Base-by-base conservation (phyloP, 768 basidiomycete species). In the Rhizopogon vesiculosus region DNA sequence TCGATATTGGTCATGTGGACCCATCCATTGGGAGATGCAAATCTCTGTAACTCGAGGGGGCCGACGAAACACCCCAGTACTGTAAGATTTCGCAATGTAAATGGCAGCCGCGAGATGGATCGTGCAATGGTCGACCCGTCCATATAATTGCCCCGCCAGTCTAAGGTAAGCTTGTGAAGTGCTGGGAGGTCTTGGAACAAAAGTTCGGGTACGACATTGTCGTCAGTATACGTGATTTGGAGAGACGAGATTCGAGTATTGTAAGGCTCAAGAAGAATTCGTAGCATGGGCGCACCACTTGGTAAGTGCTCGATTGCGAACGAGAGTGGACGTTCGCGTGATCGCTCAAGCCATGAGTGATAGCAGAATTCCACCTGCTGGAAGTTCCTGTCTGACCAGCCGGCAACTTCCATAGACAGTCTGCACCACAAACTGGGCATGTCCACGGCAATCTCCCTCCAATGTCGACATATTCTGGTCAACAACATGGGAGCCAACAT, bases 341-440 rank as follows among this genome's bases (percentile, higher is more conserved):
- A 53, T n/a, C 65, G 59, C 4, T 62, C 16, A 16, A 40, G 16
- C 39, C 15, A 40, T 0, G 39, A 40, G 39, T 16, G 50, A 35
- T 64, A 66, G 43, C 51, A 52, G 28, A 56, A 61, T 25, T n/a
- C 55, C 9, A 19, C 54, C 45, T 42, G 55, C 56, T 40, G 45
- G 64, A 29, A 54, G 55, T 13, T 43, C 48, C 38, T 38, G 39
- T 15, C 44, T 44, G 10, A 51, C 56, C 38, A 59, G 53, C 15
- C 58, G 50, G 40, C 31, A 31, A 39, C 39, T 15, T 15, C 39
- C 39, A 68, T 49, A 15, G 46, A 61, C 6, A 83, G 76, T 1
- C 74, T 71, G 10, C 75, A 73, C 81, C 81, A 83, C 28, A 83
- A 64, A 50, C 67, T 69, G 7, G 81, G 76, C 0, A 75, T 76